phyloP scores from a whole-genome alignment of 441 rosid genomes.

The Monsonia emarginata region DNA sequence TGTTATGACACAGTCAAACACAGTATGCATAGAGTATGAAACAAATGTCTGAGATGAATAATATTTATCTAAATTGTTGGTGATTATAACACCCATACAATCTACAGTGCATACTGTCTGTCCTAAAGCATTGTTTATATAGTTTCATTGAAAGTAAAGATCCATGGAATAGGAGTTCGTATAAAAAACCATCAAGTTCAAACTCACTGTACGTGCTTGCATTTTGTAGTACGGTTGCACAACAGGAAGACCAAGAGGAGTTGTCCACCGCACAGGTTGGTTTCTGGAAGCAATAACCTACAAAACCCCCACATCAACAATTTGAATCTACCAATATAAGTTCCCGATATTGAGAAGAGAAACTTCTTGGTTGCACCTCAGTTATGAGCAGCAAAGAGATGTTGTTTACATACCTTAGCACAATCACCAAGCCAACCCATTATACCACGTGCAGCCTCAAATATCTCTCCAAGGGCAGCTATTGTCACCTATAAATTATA shows the following conservation, averaged over 20 bases:
- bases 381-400: neutral
- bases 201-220: slow-evolving; percentile 69
- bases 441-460: slow-evolving; percentile 86
- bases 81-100: neutral
- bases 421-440: slow-evolving; percentile 96
- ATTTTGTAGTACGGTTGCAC: slow-evolving; percentile 82
- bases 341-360: neutral
- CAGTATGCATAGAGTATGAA: neutral
- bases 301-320: slow-evolving; percentile 5
- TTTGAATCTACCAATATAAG: neutral
- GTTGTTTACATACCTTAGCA: slow-evolving; percentile 52
- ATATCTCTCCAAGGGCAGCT: slow-evolving; percentile 83
- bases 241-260: slow-evolving; percentile 97
- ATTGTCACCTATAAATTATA: slow-evolving; percentile 54
- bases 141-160: neutral
- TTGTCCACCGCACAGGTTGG: slow-evolving; percentile 81
- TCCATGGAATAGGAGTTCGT: neutral
- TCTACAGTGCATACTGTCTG: neutral
- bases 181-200: slow-evolving; percentile 9
- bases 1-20: neutral
- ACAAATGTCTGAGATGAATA: neutral
- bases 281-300: slow-evolving; percentile 78
- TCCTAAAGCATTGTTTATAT: neutral
- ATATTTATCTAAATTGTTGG: neutral
- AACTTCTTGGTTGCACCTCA: neutral